Conservation (phyloP, 2,329 filamentous ascomycete genomes). For the Talaromyces sp. region DNA sequence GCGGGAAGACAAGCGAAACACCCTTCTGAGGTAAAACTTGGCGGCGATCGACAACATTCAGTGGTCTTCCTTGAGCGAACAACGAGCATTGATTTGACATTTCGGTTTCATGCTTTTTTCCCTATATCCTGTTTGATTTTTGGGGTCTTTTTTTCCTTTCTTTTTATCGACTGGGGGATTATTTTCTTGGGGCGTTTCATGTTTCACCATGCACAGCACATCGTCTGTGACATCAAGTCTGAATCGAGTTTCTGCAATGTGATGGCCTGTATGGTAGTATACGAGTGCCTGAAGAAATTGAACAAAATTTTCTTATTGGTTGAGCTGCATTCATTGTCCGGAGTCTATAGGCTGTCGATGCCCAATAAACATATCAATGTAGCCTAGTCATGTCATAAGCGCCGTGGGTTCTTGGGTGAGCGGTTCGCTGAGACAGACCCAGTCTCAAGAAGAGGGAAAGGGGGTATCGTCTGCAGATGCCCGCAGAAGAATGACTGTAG, state of each 20-base stretch:
- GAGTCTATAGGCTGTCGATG: conserved; percentile 22
- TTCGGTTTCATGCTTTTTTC: conserved; percentile 11
- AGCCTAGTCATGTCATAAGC: conserved; percentile 37
- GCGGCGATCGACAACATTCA: conserved; percentile 11
- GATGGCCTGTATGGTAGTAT: conserved; percentile 16
- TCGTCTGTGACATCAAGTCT: conserved; percentile 30
- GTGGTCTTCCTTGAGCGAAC: conserved; percentile 15
- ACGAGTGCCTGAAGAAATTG: conserved; percentile 21
- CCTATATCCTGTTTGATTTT: conserved; percentile 17
- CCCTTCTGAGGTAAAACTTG: conserved; percentile 27
- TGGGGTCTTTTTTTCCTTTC: conserved; percentile 21
- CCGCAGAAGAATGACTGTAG: conserved; percentile 7
- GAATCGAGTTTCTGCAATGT: conserved; percentile 31
- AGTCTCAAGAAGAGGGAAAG: conserved; percentile 18
- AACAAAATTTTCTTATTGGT: conserved; percentile 27
- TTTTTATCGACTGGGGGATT: conserved; percentile 13
- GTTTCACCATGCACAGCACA: conserved; percentile 28
- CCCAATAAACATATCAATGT: conserved; percentile 30
- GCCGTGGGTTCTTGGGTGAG: conserved; percentile 34
- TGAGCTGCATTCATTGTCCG: conserved; percentile 13
- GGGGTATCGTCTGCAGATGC: conserved; percentile 11
- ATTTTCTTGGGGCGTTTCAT: conserved; percentile 25
- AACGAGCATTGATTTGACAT: conserved; percentile 20
- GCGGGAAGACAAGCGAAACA: conserved; percentile 44
- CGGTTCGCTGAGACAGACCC: conserved; percentile 33